phyloP scores from a whole-genome alignment of 1,284 basidiomycete genomes.

The Phlebopus sp. region DNA sequence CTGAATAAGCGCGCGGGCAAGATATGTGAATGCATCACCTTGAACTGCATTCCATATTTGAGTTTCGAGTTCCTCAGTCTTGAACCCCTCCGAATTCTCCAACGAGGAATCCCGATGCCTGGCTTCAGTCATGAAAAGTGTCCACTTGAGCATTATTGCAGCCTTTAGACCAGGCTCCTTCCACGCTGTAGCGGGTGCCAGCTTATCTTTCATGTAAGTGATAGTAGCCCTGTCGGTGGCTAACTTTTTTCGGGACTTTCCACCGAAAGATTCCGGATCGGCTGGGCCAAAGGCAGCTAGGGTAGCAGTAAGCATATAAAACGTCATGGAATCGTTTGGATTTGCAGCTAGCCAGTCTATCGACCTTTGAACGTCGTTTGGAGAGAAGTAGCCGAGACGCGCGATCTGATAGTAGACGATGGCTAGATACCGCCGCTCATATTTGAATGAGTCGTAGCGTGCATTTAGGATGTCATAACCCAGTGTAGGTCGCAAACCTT shows the following conservation, averaged over 20 bases:
- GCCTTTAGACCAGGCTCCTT: constrained; percentile 76
- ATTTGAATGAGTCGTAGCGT: constrained; percentile 67
- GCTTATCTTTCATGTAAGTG: constrained; percentile 54
- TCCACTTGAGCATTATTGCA: constrained; percentile 81
- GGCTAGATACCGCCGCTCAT: constrained; percentile 67
- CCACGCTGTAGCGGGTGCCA: constrained; percentile 58
- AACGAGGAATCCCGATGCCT: constrained; percentile 66
- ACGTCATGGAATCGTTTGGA: constrained; percentile 62
- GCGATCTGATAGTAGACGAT: constrained; percentile 60
- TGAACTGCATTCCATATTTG: constrained; percentile 81
- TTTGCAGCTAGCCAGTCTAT: constrained; percentile 66
- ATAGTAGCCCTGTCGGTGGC: constrained; percentile 46
- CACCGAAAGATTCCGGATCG: constrained; percentile 48
- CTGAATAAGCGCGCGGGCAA: constrained; percentile 54
- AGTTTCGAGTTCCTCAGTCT: constrained; percentile 75
- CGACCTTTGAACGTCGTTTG: constrained; percentile 56
- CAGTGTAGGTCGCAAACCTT: constrained; percentile 45
- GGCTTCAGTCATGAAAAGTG: constrained; percentile 76
- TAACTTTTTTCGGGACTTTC: constrained; percentile 44
- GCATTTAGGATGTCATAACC: constrained; percentile 64
- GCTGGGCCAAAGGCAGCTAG: constrained; percentile 70
- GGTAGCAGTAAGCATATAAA: constrained; percentile 69
- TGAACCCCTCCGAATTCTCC: constrained; percentile 65
- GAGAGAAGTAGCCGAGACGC: constrained; percentile 58
- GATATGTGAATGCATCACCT: constrained; percentile 80